phyloP scores from a whole-genome alignment of 1,284 basidiomycete species.

The Cutaneotrichosporon dermatis region DNA sequence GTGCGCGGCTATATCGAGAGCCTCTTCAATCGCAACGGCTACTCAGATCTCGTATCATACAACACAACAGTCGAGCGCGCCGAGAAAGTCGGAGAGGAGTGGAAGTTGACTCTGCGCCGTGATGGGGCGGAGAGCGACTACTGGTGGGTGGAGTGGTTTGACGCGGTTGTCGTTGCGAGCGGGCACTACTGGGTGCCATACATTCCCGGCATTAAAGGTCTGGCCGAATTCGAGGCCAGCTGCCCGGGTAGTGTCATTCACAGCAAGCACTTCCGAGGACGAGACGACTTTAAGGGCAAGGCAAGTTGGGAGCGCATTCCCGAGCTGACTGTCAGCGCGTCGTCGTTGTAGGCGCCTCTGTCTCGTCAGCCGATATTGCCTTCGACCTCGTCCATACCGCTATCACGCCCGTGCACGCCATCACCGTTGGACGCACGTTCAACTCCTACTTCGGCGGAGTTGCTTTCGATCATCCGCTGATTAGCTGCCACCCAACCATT shows the following conservation, averaged over 20 bases:
- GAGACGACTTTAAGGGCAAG: neutral
- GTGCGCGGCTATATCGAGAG: constrained; percentile 27
- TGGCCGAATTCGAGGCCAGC: constrained; percentile 46
- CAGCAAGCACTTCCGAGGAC: constrained; percentile 14
- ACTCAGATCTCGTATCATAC: constrained; percentile 49
- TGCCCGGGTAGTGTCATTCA: constrained; percentile 51
- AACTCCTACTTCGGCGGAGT: constrained; percentile 12
- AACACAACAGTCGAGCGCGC: constrained; percentile 55
- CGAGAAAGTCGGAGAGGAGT: constrained; percentile 44
- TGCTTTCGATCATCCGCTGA: constrained; percentile 11
- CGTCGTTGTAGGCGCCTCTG: constrained; percentile 11
- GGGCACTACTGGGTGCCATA: constrained; percentile 54
- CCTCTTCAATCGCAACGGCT: constrained; percentile 48
- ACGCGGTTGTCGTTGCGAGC: constrained; percentile 53
- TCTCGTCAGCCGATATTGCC: constrained; percentile 13
- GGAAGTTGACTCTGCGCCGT: constrained; percentile 42
- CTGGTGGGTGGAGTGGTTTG: constrained; percentile 48
- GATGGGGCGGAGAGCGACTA: constrained; percentile 43
- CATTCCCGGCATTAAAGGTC: constrained; percentile 50
- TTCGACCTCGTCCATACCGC: constrained; percentile 8
- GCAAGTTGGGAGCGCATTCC: neutral
- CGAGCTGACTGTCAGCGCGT: constrained; percentile 3
- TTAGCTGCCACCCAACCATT: constrained; percentile 6
- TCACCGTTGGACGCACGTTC: constrained; percentile 6
- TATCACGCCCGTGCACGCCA: constrained; percentile 1